A percentile compares a stretch with the other conserved stretches of the same genome.
These are phyloP conservation scores for Cydonia oblonga DNA, from an alignment of 331 rosid species.

Conservation along the genomic window DNA sequence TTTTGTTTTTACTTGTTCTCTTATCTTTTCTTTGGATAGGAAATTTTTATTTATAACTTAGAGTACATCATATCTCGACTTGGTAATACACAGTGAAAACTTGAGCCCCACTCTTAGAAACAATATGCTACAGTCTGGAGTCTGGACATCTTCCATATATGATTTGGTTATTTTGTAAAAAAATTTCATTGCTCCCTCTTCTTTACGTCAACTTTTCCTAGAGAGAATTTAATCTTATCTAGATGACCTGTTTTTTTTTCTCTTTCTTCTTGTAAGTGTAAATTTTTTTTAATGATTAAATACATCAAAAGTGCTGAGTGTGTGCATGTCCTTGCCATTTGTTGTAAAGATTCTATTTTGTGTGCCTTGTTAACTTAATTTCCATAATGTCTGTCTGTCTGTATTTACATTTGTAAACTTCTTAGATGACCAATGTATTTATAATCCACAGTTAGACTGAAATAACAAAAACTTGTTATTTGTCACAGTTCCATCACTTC, in stretches of 20 bases:
- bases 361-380: not conserved
- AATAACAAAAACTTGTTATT: not conserved
- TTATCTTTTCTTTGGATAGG: not conserved
- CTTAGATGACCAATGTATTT: not conserved
- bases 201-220: not conserved
- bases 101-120: not conserved
- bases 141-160: not conserved
- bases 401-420: not conserved
- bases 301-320: not conserved
- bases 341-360: not conserved
- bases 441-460: not conserved
- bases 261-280: not conserved
- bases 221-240: not conserved
- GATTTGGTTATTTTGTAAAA: not conserved
- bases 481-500: not conserved
- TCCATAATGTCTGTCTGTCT: not conserved
- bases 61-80: not conserved
- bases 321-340: not conserved
- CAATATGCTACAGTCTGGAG: not conserved
- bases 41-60: not conserved
- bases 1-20: conserved; percentile 24
- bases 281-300: not conserved
- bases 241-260: not conserved
- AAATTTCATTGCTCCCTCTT: not conserved
- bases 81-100: not conserved